Base-by-base conservation (phyloP, 768 basidiomycete genomes). In the Trametopsis cervina region DNA sequence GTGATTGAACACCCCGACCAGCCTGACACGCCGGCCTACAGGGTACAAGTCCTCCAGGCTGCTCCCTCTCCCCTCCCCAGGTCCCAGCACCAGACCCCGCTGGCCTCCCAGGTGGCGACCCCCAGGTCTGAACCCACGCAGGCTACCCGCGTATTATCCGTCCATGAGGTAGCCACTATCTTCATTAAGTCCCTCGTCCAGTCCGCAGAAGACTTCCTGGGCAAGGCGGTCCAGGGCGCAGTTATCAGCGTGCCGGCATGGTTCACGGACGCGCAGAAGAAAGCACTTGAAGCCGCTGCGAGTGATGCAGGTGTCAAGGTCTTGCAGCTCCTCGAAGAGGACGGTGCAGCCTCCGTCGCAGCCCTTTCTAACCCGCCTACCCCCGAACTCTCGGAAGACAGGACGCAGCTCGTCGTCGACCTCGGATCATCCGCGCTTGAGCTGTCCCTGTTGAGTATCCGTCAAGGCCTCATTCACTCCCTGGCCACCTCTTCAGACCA, bases 181-280 rank as follows among this genome's bases (percentile, higher is more conserved):
- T 97, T 95, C 77, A 74, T 99, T 29, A 72, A 73, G 44, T 89
- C 87, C 2, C 80, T 99, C 26, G 67, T 91, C 52, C 75, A 86
- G 53, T 93, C 89, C 29, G 95, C 94, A 4, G 79, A 84, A 56
- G 91, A 93, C 63, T 98, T 94, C 67, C 76, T 98, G 11, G 91
- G 92, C 11, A 82, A 79, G 60, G 76, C 78, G 23, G 72, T 89
- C 27, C 68, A 78, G 38, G 88, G 87, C 36, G 87, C 89, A 20
- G 95, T 97, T 49, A 78, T 98, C 62, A 80, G 82, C 46, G 76
- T 88, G 5, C 92, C 95, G 0, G 64, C 82, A 1, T 83, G 76
- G 67, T 96, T 94, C 64, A 73, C 78, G 22, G 70, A 77, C 6
- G 63, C 65, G 2, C 89, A 93, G 66, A 75, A 76, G 52, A 73